A percentile compares a stretch with the other conserved stretches of the same genome.
phyloP scores from a whole-genome alignment of 2,329 filamentous ascomycete species.

The Epichloe sp. region DNA sequence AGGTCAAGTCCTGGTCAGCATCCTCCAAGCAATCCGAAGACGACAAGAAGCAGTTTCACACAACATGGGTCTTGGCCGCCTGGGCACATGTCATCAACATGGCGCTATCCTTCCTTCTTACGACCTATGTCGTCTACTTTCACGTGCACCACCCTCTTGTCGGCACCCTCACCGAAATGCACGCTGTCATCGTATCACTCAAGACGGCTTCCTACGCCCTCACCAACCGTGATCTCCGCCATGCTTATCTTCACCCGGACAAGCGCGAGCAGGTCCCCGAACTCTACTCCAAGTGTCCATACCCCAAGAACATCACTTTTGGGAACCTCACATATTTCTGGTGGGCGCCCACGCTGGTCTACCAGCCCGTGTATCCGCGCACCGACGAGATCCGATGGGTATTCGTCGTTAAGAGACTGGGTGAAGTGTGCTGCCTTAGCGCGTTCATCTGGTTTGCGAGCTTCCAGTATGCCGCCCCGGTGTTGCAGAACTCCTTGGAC shows the following conservation, averaged over 20 bases:
- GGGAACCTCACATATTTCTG: slow-evolving; percentile 88
- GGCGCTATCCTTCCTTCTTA: slow-evolving; percentile 64
- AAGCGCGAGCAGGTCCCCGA: slow-evolving; percentile 61
- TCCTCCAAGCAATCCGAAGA: slow-evolving; percentile 35
- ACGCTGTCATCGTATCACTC: slow-evolving; percentile 90
- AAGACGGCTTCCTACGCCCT: slow-evolving; percentile 94
- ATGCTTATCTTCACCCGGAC: slow-evolving; percentile 71
- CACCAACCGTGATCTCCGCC: slow-evolving; percentile 88
- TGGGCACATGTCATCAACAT: slow-evolving; percentile 75
- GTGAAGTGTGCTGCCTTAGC: slow-evolving; percentile 63
- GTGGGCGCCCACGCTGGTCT: slow-evolving; percentile 93
- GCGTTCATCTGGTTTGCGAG: slow-evolving; percentile 93
- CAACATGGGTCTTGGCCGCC: slow-evolving; percentile 69
- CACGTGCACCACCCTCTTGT: slow-evolving; percentile 87
- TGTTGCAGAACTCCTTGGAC: slow-evolving; percentile 78
- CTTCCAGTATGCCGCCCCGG: slow-evolving; percentile 85
- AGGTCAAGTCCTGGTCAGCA: slow-evolving; percentile 33
- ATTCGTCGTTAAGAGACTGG: slow-evolving; percentile 73
- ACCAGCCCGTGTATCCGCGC: slow-evolving; percentile 91
- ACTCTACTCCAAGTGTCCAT: slow-evolving; percentile 71
- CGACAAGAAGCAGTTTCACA: slow-evolving; percentile 52
- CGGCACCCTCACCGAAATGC: slow-evolving; percentile 78
- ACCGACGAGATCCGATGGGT: slow-evolving; percentile 70
- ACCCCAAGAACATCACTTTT: slow-evolving; percentile 82
- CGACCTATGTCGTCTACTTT: slow-evolving; percentile 79